Conservation (phyloP, 768 basidiomycete genomes). For the Suillus occidentalis region DNA sequence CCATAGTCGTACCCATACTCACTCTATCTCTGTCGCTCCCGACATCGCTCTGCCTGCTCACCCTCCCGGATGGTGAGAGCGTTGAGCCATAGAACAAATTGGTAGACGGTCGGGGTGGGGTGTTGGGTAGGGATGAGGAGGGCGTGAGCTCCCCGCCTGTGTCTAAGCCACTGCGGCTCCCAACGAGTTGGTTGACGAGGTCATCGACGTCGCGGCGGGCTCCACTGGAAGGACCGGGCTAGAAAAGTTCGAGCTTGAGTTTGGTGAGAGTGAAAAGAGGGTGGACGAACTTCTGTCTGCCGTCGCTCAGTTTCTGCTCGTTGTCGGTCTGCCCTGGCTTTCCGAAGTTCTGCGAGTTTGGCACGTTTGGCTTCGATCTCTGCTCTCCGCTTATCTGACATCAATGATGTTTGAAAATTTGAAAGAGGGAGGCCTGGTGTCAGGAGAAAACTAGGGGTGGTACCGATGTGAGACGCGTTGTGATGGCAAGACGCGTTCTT, state of each 20-base stretch:
- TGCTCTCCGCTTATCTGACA: conserved; percentile 71
- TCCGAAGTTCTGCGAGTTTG: conserved; percentile 82
- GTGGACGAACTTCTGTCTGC: conserved; percentile 23
- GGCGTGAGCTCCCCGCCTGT: conserved; percentile 66
- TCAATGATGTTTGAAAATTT: conserved; percentile 17
- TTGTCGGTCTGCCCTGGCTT: conserved; percentile 72
- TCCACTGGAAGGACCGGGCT: conserved; percentile 43
- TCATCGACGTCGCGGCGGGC: conserved; percentile 66
- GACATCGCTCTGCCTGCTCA: conserved; percentile 70
- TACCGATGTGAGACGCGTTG: neutral
- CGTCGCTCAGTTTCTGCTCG: conserved; percentile 48
- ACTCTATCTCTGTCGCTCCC: conserved; percentile 46
- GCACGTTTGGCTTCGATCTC: conserved; percentile 91
- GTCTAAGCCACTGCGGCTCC: conserved; percentile 48
- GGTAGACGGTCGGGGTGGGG: conserved; percentile 50
- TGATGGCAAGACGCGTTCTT: neutral
- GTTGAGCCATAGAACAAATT: conserved; percentile 37
- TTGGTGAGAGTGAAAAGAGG: conserved; percentile 1
- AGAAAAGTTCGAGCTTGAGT: neutral
- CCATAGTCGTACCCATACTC: conserved; percentile 46
- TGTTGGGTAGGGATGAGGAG: conserved; percentile 68
- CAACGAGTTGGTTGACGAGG: conserved; percentile 60
- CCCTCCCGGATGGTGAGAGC: conserved; percentile 54
- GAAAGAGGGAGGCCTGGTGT: neutral
- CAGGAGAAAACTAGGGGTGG: too few relatives aligned